phyloP scores from a whole-genome alignment of 177 flowering plant species.

The Vitis hybrid region DNA sequence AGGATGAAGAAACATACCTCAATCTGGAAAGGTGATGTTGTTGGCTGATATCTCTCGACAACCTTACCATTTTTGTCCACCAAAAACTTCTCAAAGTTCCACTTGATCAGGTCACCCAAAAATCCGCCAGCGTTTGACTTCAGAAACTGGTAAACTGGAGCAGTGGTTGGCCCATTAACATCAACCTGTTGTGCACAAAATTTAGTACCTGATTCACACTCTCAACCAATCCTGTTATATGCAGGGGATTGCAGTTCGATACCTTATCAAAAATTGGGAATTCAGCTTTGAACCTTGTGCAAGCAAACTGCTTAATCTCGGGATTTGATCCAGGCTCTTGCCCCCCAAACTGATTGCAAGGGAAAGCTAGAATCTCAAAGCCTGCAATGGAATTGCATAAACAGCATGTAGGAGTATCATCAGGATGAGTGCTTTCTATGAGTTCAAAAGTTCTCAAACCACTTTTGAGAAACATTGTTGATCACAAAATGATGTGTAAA shows the following conservation, averaged over 20 bases:
- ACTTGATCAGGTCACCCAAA: slow-evolving; percentile 81
- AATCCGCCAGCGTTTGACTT: slow-evolving; percentile 88
- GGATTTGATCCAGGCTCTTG: slow-evolving; percentile 95
- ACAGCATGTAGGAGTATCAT: neutral
- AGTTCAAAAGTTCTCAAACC: no score
- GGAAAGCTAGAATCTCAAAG: slow-evolving; percentile 91
- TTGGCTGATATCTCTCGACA: slow-evolving; percentile 83
- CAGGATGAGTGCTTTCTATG: no score
- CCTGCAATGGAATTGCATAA: slow-evolving; percentile 39
- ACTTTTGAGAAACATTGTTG: no score
- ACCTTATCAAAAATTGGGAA: slow-evolving; percentile 99
- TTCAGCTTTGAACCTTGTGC: slow-evolving; percentile 89
- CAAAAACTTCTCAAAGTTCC: slow-evolving; percentile 98
- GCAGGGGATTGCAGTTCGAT: neutral
- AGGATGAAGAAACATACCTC: slow-evolving; percentile 55
- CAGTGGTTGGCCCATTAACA: slow-evolving; percentile 90
- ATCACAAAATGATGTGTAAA: no score
- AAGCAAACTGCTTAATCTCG: slow-evolving; percentile 88
- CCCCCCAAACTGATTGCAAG: slow-evolving; percentile 94
- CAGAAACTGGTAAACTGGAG: slow-evolving; percentile 95
- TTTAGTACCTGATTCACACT: neutral
- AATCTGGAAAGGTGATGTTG: slow-evolving; percentile 90
- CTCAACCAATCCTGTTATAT: neutral
- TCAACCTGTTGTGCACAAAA: slow-evolving; percentile 57
- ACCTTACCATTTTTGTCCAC: slow-evolving; percentile 92